Conservation (phyloP, 257 asterid genomes). For the Solanum dulcamara region DNA sequence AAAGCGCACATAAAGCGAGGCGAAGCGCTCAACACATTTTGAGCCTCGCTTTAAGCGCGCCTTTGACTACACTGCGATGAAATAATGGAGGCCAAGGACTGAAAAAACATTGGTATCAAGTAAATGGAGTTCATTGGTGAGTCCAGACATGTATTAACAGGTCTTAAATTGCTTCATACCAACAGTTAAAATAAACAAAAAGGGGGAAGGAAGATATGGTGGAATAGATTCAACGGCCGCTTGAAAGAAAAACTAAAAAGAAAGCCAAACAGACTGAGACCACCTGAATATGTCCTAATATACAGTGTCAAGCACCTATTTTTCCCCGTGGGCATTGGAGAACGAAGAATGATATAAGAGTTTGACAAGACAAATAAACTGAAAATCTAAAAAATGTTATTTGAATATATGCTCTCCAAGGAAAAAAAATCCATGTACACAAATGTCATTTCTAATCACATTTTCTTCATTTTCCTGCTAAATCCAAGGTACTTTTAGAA, state of each 20-base stretch:
- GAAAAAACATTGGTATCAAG: neutral
- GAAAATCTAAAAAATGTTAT: neutral
- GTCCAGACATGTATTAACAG: neutral
- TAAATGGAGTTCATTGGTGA: neutral
- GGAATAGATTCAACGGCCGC: neutral
- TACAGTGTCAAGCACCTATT: neutral
- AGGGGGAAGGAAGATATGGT: neutral
- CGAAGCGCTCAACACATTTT: no score
- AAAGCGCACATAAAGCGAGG: no score
- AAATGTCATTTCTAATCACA: neutral
- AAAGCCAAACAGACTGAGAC: neutral
- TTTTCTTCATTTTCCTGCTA: neutral
- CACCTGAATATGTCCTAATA: neutral
- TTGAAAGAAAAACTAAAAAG: neutral
- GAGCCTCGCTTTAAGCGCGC: no score
- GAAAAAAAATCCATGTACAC: neutral
- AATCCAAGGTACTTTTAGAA: neutral
- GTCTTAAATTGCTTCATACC: neutral
- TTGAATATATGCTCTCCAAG: neutral
- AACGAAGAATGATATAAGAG: neutral
- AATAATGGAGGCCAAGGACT: neutral
- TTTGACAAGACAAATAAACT: neutral
- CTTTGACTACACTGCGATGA: no score
- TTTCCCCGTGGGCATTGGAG: neutral
- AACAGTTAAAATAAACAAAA: neutral